Percentiles rank a stretch among this genome's conserved stretches.
Conservation (phyloP, 129 eudicot species). For the Artemisia tridentata region DNA sequence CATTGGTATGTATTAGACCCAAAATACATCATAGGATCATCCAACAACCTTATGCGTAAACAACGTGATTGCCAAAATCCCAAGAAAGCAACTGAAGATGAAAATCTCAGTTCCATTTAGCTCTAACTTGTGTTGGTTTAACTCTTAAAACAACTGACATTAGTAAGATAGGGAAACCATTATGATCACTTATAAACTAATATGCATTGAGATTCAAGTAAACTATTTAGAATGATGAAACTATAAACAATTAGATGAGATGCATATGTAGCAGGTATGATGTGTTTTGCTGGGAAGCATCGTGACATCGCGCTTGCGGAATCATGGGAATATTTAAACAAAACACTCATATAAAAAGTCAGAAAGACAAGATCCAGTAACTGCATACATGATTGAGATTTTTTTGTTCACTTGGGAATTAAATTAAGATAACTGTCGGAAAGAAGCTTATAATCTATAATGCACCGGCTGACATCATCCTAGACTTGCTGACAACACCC, state of each 20-base stretch:
- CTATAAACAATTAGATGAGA: not conserved
- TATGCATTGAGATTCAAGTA: slow-evolving; percentile 5
- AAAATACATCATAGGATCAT: not conserved
- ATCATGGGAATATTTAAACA: no score
- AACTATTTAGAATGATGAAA: not conserved
- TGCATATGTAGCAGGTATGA: not conserved
- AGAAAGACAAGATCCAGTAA: not conserved
- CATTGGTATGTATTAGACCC: not conserved
- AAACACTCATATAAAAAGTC: not conserved
- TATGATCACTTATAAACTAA: not conserved
- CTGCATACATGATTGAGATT: not conserved
- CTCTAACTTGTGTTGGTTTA: not conserved
- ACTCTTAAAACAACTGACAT: not conserved
- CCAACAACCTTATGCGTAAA: not conserved
- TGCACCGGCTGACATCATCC: no score
- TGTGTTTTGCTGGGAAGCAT: no score
- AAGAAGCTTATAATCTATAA: slow-evolving; percentile 1
- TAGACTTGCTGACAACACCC: no score
- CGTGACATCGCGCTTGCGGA: no score
- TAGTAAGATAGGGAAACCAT: not conserved
- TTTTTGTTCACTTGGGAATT: not conserved
- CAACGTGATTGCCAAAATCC: not conserved
- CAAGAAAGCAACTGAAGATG: slow-evolving; percentile 14
- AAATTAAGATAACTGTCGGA: not conserved
- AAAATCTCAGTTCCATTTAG: not conserved